Percentiles rank a stretch among this genome's conserved stretches.
These are phyloP conservation scores for Phialemonium atrogriseum DNA, from an alignment of 2,329 filamentous ascomycete genomes.

Conservation along the genomic window DNA sequence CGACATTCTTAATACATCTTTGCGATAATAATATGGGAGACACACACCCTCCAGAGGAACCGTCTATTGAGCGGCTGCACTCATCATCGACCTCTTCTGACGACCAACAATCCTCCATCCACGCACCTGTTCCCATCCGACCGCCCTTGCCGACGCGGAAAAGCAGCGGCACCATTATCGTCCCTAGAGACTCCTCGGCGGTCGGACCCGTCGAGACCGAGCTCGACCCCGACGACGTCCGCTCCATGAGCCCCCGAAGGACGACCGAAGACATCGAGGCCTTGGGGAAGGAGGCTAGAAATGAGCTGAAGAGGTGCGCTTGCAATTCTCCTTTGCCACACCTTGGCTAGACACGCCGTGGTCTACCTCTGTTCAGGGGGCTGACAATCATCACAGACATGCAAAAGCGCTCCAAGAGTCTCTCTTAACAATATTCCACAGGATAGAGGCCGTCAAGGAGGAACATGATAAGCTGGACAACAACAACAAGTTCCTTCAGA, in stretches of 20 bases:
- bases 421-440: conserved; percentile 80
- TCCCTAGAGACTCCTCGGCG: conserved; percentile 65
- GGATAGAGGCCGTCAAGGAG: conserved; percentile 86
- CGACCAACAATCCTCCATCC: conserved; percentile 29
- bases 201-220: conserved; percentile 66
- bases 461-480: conserved; percentile 95
- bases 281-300: conserved; percentile 73
- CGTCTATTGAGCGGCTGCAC: conserved; percentile 21
- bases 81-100: conserved; percentile 24
- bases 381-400: conserved; percentile 50
- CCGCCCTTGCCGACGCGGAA: conserved; percentile 66
- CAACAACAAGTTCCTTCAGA: conserved; percentile 95
- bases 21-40: too few species aligned
- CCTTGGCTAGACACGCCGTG: too few species aligned
- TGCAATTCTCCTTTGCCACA: neutral
- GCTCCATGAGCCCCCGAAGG: conserved; percentile 88
- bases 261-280: conserved; percentile 87
- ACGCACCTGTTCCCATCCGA: conserved; percentile 46
- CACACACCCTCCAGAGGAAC: conserved; percentile 5
- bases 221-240: conserved; percentile 78
- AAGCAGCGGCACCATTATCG: conserved; percentile 75
- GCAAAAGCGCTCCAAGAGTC: conserved; percentile 84
- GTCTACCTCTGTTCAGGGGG: neutral
- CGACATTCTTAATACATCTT: too few species aligned
- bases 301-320: conserved; percentile 51